Percentiles rank a stretch among this genome's conserved stretches.
Conservation (phyloP, 2,329 filamentous ascomycete genomes). For the Clonostachys chloroleuca region DNA sequence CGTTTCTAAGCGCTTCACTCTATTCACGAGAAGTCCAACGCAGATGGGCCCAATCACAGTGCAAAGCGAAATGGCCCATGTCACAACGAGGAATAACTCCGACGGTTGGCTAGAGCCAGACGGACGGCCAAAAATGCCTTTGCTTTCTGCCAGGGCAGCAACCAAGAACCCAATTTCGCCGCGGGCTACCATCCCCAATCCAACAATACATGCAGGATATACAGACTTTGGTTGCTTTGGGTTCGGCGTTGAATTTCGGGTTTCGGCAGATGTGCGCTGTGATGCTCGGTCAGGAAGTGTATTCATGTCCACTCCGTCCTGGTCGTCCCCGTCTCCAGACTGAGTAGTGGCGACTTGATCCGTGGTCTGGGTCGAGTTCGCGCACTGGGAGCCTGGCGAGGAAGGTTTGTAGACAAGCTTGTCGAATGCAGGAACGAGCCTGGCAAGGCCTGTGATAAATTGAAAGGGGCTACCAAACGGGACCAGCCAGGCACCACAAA, state of each 20-base stretch:
- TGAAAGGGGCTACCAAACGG: conserved; percentile 6
- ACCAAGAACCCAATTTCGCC: conserved; percentile 80
- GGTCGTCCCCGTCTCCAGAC: background rate
- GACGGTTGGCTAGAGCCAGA: conserved; percentile 11
- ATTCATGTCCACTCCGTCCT: background rate
- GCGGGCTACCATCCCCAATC: conserved; percentile 66
- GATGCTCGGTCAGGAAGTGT: background rate
- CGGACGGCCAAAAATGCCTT: conserved; percentile 28
- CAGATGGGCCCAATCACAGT: conserved; percentile 45
- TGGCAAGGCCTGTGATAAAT: background rate
- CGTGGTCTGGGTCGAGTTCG: background rate
- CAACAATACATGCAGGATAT: conserved; percentile 63
- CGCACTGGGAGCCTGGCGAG: too few species aligned
- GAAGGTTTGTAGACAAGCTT: too few species aligned
- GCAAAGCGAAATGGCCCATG: conserved; percentile 52
- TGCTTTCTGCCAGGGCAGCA: conserved; percentile 58
- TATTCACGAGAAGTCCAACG: conserved; percentile 39
- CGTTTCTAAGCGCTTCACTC: conserved; percentile 28
- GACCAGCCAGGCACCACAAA: conserved; percentile 56
- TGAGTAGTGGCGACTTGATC: background rate
- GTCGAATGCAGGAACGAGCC: too few species aligned
- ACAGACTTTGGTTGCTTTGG: conserved; percentile 50
- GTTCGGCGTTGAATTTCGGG: too few species aligned
- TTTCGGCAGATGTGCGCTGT: background rate
- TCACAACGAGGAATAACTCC: conserved; percentile 45